Base-by-base conservation (phyloP, 2,329 filamentous ascomycete species). In the Aureobasidium mangrovei region DNA sequence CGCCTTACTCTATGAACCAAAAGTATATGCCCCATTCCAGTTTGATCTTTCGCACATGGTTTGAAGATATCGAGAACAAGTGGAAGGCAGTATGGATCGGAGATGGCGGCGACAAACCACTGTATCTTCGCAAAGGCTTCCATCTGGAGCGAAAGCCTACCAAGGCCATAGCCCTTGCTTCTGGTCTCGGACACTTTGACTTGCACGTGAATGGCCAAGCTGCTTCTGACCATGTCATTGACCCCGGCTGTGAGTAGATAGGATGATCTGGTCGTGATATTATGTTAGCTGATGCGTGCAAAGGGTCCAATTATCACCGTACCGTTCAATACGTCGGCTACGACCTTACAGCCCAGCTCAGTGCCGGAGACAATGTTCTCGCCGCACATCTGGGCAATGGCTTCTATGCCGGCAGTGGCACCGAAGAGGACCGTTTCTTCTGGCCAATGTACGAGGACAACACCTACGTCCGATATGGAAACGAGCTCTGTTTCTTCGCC, bases 401-500 rank as follows among this genome's bases (percentile, higher is more conserved):
- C 0, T 75, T 74, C 59, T 74, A 74, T 40, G 72, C 72, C 6
- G 72, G 73, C 2, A 43, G 39, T 10, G 49, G 49, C 5, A 69
- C 72, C 33, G 66, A 72, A 42, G 69, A 69, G 7, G 68, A 72
- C 43, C 66, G 69, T 4, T 72, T 72, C 61, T 72, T 72, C 59
- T 72, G 70, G 70, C 69, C 69, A 10, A 70, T 66, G 62, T 72
- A 72, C 36, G 69, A 72, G 57, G 70, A 72, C 56, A 71, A 72
- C 36, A 72, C 70, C 0, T 72, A 70, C 32, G 67, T 69, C 3
- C 62, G 67, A 1, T 69, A 69, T 54, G 67, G 67, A 3, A 71
- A 71, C 46, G 70, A 72, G 54, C 56, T 72, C 2, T 71, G 70
- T 56, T 71, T 72, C 62, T 72, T 72, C 51, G 66, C 66, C 1